Base-by-base conservation (phyloP, 352 stramenopile species). In the Globisporangium paddicum region DNA sequence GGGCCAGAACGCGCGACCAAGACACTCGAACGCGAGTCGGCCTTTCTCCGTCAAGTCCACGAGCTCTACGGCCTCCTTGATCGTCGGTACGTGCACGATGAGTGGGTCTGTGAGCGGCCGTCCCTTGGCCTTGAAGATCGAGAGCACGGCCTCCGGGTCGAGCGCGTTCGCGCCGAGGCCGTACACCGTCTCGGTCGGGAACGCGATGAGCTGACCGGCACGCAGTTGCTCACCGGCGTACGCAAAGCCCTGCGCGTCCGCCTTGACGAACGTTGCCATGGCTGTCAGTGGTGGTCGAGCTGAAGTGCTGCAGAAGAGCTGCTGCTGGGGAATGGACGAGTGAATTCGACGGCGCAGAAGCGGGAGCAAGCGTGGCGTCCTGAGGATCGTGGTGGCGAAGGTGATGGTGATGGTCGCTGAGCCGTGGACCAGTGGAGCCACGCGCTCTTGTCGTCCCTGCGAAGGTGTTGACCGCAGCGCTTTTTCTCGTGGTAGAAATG, bases 121-220 rank as follows among this genome's bases (percentile, higher is more conserved):
- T 25, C 82, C 90, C 62, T 99, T 99, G 48, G 90, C 90, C 54
- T 82, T 64, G 75, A 99, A 99, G 68, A 99, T 98, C 60, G 87
- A 87, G n/a, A 93, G 73, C 42, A 99, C 84, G 18, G 97, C 96
- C 8, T 82, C 70, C 11, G 85, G 83, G 75, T 99, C 77, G 8
- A 99, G 75, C 1, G 97, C 97, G 62, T 99, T 98, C 46, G 96
- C 98, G 26, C 98, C 98, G 25, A 99, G 80, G 0, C 98, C 98
- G 66, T 99, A 99, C 19, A 99, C 98, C 0, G 98, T 99, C 83
- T 99, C 97, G n/a, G 97, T 99, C 9, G 97, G 97, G 76, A 99
- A 99, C 8, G 93, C 75, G 35, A 98, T 84, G 11, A 97, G 71
- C 25, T 73, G 67, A n/a, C 92, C 92, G 41, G 70, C 66, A 42